Evolutionary conservation across 495 filamentous ascomycete genomes (phyloP).

Genomic region (Evernia prunastri): DNA sequence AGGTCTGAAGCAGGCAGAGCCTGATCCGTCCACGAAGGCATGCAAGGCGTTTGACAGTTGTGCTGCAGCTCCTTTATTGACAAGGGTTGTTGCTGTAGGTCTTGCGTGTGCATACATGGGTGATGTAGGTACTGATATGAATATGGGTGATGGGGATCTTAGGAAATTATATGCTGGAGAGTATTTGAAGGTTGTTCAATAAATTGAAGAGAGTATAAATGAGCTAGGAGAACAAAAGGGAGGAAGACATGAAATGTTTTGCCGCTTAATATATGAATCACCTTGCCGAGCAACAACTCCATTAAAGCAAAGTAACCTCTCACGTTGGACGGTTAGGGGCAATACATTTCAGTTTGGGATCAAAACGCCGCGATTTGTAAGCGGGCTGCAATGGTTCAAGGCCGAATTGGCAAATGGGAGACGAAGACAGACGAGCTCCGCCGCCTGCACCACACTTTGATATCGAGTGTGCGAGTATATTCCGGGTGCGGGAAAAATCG

Average conservation of each 20-base stretch:
- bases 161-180: not conserved
- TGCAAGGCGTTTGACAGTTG: constrained; percentile 18
- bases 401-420: too few species aligned
- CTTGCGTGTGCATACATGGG: constrained; percentile 23
- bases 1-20: constrained; percentile 9
- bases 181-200: not conserved
- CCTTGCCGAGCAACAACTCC: constrained; percentile 4
- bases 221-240: not conserved
- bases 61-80: constrained; percentile 16
- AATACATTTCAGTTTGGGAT: too few species aligned
- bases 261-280: constrained; percentile 23
- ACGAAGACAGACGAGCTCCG: not conserved
- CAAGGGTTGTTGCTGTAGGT: constrained; percentile 12
- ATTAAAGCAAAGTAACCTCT: constrained; percentile 7
- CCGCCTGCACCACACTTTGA: not conserved
- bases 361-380: not conserved
- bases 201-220: not conserved
- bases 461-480: constrained; percentile 8
- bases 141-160: constrained; percentile 1
- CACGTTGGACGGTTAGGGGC: constrained; percentile 4
- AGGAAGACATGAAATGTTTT: not conserved
- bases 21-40: constrained; percentile 9
- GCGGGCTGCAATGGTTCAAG: too few species aligned
- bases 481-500: constrained; percentile 11
- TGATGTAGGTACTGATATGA: constrained; percentile 6